Conservation (phyloP, 495 filamentous ascomycete genomes). For the Annulohypoxylon nitens region DNA sequence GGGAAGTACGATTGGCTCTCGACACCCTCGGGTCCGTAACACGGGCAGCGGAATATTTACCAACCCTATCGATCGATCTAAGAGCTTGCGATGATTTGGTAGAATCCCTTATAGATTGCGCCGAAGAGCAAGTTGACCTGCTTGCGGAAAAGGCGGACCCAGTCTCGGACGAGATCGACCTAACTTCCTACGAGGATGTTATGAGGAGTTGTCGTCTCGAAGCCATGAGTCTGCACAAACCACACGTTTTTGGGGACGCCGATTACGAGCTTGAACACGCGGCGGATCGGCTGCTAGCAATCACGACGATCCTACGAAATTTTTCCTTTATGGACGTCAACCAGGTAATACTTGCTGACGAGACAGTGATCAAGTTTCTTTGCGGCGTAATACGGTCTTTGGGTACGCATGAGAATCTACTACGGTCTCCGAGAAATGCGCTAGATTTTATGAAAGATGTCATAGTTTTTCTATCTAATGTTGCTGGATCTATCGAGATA, state of each 20-base stretch:
- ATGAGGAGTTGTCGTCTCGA: conserved; percentile 81
- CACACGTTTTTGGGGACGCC: conserved; percentile 78
- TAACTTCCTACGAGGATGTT: conserved; percentile 89
- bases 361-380: conserved; percentile 81
- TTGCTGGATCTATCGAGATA: conserved; percentile 82
- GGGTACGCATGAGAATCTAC: conserved; percentile 88
- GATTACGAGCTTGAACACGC: conserved; percentile 88
- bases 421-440: conserved; percentile 83
- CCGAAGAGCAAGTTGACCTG: conserved; percentile 84
- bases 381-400: conserved; percentile 85
- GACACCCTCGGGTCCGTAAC: conserved; percentile 84
- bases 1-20: conserved; percentile 87
- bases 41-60: conserved; percentile 66
- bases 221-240: conserved; percentile 73
- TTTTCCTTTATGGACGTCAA: conserved; percentile 88
- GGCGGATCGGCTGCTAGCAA: conserved; percentile 87
- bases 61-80: conserved; percentile 67
- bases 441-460: conserved; percentile 98
- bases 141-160: conserved; percentile 84
- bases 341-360: conserved; percentile 75
- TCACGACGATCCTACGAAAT: conserved; percentile 93
- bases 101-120: conserved; percentile 89
- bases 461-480: conserved; percentile 87
- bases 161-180: conserved; percentile 82
- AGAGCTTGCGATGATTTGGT: conserved; percentile 87